A percentile compares a stretch with the other conserved stretches of the same genome.
These are phyloP conservation scores for Allantophomopsis cytisporea DNA, from an alignment of 2,329 filamentous ascomycete species.

Conservation along the genomic window DNA sequence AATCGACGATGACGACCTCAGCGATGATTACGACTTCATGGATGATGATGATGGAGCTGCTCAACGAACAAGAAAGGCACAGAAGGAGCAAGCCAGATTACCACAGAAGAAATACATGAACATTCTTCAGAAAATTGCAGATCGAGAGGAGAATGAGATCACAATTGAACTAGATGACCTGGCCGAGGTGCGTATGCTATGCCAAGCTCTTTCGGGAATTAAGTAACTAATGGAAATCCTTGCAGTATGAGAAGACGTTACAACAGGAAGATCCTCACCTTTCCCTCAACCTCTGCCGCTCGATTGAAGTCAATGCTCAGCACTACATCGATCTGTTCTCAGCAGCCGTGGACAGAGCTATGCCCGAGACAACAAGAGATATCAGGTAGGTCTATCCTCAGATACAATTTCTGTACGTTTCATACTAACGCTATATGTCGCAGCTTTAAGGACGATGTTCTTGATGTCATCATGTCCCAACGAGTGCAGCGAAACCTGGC, in stretches of 20 bases:
- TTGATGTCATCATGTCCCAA: constrained; percentile 93
- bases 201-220: constrained; percentile 4
- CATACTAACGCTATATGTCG: constrained; percentile 5
- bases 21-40: constrained; percentile 89
- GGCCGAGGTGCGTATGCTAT: constrained; percentile 52
- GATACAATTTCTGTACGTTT: background rate
- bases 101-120: constrained; percentile 81
- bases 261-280: constrained; percentile 28
- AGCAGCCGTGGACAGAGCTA: constrained; percentile 71
- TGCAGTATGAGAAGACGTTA: constrained; percentile 46
- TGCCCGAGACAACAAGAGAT: constrained; percentile 68
- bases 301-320: constrained; percentile 80
- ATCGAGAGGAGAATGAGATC: constrained; percentile 65
- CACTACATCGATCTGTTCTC: constrained; percentile 92
- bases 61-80: constrained; percentile 26
- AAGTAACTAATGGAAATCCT: too few species aligned
- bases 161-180: constrained; percentile 85
- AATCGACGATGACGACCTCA: constrained; percentile 75
- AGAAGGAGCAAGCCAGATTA: constrained; percentile 33
- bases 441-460: constrained; percentile 92
- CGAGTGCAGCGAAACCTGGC: constrained; percentile 76
- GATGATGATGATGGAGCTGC: constrained; percentile 57
- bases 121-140: constrained; percentile 73
- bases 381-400: constrained; percentile 43
- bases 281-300: constrained; percentile 48